Evolutionary conservation across 495 filamentous ascomycete genomes (phyloP).

Genomic region (Amniculicola lignicola): DNA sequence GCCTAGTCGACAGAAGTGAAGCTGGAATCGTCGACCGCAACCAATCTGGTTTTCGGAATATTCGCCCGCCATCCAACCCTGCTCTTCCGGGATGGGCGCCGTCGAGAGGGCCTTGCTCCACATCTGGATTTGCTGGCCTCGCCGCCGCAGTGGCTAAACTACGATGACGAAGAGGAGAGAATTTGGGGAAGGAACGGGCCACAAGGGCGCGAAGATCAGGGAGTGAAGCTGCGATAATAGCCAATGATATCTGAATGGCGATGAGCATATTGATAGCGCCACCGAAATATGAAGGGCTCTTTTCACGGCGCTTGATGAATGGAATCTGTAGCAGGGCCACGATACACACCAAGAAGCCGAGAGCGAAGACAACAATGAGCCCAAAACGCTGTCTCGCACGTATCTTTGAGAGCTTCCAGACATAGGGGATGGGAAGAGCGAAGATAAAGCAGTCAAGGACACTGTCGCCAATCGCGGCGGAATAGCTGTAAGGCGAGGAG

Average conservation of each 20-base stretch:
- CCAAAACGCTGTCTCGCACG: constrained; percentile 5
- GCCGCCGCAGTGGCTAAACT: background rate
- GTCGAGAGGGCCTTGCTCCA: background rate
- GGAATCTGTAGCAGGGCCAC: constrained; percentile 24
- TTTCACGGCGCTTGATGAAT: constrained; percentile 7
- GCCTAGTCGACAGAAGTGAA: constrained; percentile 1
- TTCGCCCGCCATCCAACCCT: background rate
- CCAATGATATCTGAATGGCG: constrained; percentile 18
- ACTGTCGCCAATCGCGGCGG: constrained; percentile 21
- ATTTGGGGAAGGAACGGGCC: constrained; percentile 16
- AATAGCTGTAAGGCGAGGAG: constrained; percentile 16
- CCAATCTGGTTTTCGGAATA: constrained; percentile 19
- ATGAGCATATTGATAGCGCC: constrained; percentile 24
- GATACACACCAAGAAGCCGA: constrained; percentile 21
- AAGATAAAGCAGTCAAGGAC: constrained; percentile 22
- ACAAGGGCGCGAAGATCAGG: constrained; percentile 22
- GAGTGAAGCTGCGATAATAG: constrained; percentile 22
- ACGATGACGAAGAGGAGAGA: constrained; percentile 21
- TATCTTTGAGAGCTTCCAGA: constrained; percentile 12
- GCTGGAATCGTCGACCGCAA: constrained; percentile 9
- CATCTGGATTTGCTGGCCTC: too few relatives aligned
- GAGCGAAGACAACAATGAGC: constrained; percentile 16
- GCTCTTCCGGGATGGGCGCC: background rate
- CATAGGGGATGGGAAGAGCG: constrained; percentile 22
- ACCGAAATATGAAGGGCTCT: constrained; percentile 16